Evolutionary conservation across 306 rosid species (phyloP), one percentile per base, ranked within the genome.

Genomic region (Dryas octopetala): DNA sequence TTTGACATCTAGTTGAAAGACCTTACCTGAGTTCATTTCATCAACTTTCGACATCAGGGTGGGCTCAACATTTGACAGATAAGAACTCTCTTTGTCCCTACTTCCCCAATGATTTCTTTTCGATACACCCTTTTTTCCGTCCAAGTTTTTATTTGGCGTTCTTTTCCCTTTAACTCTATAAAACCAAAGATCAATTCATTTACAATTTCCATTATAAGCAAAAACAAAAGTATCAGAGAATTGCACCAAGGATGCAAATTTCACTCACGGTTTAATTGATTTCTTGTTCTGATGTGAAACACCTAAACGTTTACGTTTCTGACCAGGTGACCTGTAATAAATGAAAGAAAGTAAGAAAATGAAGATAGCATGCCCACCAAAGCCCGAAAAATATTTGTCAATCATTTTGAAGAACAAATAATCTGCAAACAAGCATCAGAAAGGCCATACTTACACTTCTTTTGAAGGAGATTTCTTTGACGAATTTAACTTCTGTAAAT

Each of bases 401-500:
- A 26, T 73, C 16, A 45, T 50, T 73, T 9, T 57, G 57, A 45
- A 7, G 52, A 73, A 57, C 61, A 19, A 23, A 16, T 19, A 3
- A 52, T 17, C 12, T 51, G 15, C 41, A 45, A 46, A 43, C 26
- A 32, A 26, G 73, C 63, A 60, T 74, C 74, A 65, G 66, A 71
- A 68, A 77, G 62, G 66, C 66, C 50, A 80, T 57, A 86, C 94
- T 90, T 87, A 92, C 97, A 5, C 70, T 83, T 82, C 89, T 75
- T 61, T 82, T 15, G 90, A 84, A 51, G 88, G 77, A 64, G 60
- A 75, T 63, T 75, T 47, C 69, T 82, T 95, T 51, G 91, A 83
- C 74, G 79, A 77, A 72, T 83, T 90, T 53, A 73, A 76, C 86
- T 89, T 96, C 99, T 92, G 98, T 23, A 75, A 75, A 85, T 70